These are phyloP conservation scores for Boletales sp. DNA, from an alignment of 768 basidiomycete species.

Conservation along the genomic window DNA sequence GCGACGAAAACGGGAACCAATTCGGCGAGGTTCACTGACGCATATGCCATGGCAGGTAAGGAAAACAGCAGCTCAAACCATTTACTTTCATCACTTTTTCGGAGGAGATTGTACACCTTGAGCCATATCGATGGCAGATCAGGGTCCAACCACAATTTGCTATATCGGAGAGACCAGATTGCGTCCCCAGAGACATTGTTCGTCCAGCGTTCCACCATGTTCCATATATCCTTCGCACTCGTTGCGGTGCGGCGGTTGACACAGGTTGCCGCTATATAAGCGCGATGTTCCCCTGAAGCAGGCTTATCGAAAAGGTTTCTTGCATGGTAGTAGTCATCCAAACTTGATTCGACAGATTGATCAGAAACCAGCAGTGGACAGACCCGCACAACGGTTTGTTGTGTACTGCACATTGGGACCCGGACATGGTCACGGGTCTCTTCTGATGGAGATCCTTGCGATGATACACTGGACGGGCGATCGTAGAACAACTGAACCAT, in stretches of 20 bases:
- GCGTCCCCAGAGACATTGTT: background rate
- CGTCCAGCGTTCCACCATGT: constrained; percentile 1
- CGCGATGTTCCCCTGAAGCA: constrained; percentile 2
- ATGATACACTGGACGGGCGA: background rate
- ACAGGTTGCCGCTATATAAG: background rate
- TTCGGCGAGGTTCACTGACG: background rate
- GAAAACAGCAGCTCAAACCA: constrained; percentile 24
- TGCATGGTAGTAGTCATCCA: constrained; percentile 7
- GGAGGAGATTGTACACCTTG: constrained; percentile 23
- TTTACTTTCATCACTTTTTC: constrained; percentile 3
- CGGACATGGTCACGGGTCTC: too few species aligned
- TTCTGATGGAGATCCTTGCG: background rate
- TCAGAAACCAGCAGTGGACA: constrained; percentile 5
- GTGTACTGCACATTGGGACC: constrained; percentile 12
- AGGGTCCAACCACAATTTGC: constrained; percentile 22
- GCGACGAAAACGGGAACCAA: constrained; percentile 29
- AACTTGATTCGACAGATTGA: background rate
- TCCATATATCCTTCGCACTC: background rate
- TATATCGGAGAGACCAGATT: constrained; percentile 12
- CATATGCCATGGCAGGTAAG: constrained; percentile 28
- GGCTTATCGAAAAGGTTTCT: background rate
- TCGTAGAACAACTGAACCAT: constrained; percentile 7
- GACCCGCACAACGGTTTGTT: constrained; percentile 7
- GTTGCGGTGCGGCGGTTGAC: constrained; percentile 1
- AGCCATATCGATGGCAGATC: constrained; percentile 21